These are phyloP conservation scores for Yamadazyma scolyti DNA, from an alignment of 805 yeast species.

Conservation along the genomic window DNA sequence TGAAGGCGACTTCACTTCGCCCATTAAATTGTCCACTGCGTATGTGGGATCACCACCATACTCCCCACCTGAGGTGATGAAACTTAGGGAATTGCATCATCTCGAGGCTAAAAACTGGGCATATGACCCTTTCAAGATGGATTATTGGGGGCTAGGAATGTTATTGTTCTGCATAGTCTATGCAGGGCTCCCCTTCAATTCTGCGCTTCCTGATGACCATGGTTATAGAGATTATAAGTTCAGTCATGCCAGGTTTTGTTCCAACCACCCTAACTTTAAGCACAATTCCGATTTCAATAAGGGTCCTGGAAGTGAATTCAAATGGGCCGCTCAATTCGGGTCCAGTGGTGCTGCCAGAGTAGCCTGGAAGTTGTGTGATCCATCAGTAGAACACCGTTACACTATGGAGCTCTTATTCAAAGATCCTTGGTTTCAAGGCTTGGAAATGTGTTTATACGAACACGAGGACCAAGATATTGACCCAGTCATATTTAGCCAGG, in stretches of 20 bases:
- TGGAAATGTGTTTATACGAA: conserved; percentile 62
- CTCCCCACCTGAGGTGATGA: conserved; percentile 73
- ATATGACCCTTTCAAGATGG: conserved; percentile 66
- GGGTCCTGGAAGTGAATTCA: conserved; percentile 73
- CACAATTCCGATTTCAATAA: conserved; percentile 38
- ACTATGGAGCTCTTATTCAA: conserved; percentile 49
- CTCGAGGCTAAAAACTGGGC: conserved; percentile 35
- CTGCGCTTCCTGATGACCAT: conserved; percentile 46
- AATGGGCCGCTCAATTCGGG: conserved; percentile 60
- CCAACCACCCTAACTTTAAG: conserved; percentile 47
- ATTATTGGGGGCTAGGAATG: conserved; percentile 72
- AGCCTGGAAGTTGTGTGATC: conserved; percentile 74
- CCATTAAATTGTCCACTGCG: conserved; percentile 36
- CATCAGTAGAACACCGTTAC: conserved; percentile 51
- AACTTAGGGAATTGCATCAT: conserved; percentile 34
- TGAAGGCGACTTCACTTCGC: conserved; percentile 46
- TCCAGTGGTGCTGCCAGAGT: conserved; percentile 61
- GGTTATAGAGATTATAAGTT: conserved; percentile 53
- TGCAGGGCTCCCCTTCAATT: conserved; percentile 57
- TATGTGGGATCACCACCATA: conserved; percentile 81
- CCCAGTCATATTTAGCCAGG: conserved; percentile 18
- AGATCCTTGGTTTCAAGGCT: conserved; percentile 60
- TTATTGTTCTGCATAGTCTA: conserved; percentile 57
- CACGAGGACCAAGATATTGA: conserved; percentile 35
- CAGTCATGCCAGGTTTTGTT: conserved; percentile 39